Evolutionary conservation across 139 green algal genomes (phyloP), one percentile per base, ranked within the genome.

Genomic region (Ettlia oleoabundans): DNA sequence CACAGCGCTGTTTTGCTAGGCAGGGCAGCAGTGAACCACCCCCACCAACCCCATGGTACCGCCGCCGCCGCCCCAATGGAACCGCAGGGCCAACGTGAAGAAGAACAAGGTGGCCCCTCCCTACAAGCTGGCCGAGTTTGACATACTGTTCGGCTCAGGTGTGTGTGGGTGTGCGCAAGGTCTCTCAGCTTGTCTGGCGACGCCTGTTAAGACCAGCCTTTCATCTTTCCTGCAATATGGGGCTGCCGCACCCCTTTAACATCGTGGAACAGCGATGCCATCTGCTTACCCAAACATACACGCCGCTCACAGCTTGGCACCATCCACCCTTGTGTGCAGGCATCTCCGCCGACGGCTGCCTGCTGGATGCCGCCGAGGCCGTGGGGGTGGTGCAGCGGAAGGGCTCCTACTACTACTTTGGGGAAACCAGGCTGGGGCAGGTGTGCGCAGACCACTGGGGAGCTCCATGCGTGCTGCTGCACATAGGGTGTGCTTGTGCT

Each of bases 71-170:
- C 28, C 19, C 33, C 24, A 15, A 32, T 41, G 15, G 3, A 2
- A 30, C 22, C 42, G 67, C 76, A 88, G 63, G 66, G 85, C 85
- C 71, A 95, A 94, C 82, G 90, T 97, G 28, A 93, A 93, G 2
- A 99, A 99, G 91, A 99, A 99, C 94, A 99, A 99, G 87, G 87
- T 94, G 30, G 91, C 92, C 5, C 90, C 93, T 30, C 92, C 92
- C 2, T 91, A 91, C 86, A 92, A 91, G 76, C 63, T 92, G 47
- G 94, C 92, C 15, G 89, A 96, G 80, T 96, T 99, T 81, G 96
- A 99, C 87, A 95, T 99, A 78, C 84, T 96, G 64, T 98, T 94
- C 86, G 91, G 89, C 26, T 53, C 52, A 68, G 85, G 67, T 35
- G 70, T 63, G n/a, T 38, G 10, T 9, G 4, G 18, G 19, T 30